Evolutionary conservation across 257 asterid genomes (phyloP).

Genomic region (Osmanthus fragrans): DNA sequence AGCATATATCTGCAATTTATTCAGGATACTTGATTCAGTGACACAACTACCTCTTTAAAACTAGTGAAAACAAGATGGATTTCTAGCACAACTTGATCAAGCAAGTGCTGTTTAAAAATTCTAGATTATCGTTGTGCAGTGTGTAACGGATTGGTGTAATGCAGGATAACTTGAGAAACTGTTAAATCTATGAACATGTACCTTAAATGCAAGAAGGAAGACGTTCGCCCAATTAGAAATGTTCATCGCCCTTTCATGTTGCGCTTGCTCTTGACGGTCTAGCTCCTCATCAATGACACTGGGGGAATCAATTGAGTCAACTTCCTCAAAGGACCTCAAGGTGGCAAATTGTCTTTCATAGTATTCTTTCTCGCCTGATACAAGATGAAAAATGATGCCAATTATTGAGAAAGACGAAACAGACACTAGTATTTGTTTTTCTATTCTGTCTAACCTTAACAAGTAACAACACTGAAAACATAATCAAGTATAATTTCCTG

Average conservation of each 20-base stretch:
- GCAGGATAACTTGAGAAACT: background rate
- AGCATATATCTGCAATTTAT: slow-evolving; percentile 51
- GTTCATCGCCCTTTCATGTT: slow-evolving; percentile 69
- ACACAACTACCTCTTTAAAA: background rate
- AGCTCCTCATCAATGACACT: slow-evolving; percentile 47
- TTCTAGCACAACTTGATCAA: background rate
- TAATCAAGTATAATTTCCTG: background rate
- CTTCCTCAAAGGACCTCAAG: slow-evolving; percentile 67
- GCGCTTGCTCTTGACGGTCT: slow-evolving; percentile 44
- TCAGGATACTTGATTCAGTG: background rate
- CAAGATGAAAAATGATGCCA: background rate
- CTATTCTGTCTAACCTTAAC: background rate
- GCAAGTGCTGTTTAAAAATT: background rate
- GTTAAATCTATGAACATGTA: slow-evolving; percentile 3
- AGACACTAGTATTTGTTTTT: background rate
- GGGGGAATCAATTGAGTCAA: slow-evolving; percentile 47
- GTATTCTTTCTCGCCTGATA: slow-evolving; percentile 64
- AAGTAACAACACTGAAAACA: background rate
- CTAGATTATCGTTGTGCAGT: background rate
- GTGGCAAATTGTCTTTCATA: slow-evolving; percentile 71
- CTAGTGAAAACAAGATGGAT: background rate
- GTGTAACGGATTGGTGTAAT: background rate
- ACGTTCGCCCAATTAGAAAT: slow-evolving; percentile 68
- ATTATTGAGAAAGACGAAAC: background rate
- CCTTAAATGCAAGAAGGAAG: slow-evolving; percentile 67